Conservation (phyloP, 2,329 filamentous ascomycete genomes). For the Colletotrichum caudatum region DNA sequence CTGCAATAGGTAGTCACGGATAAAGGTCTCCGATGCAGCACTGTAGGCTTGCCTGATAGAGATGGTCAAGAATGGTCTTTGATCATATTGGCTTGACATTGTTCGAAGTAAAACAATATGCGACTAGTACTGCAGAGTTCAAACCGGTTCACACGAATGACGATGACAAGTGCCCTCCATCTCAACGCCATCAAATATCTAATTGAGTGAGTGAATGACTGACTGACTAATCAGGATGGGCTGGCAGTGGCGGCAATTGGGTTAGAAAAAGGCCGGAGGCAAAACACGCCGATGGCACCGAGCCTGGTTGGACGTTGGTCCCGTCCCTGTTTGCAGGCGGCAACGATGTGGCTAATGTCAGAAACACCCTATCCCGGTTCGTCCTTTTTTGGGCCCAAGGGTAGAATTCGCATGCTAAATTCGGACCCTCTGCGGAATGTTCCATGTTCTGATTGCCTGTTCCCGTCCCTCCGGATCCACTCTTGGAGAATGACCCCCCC, state of each 20-base stretch:
- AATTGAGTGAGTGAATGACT: not conserved
- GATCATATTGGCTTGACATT: not conserved
- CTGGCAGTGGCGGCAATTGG: conserved; percentile 19
- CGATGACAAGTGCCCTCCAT: not conserved
- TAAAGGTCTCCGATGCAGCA: not conserved
- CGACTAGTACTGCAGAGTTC: too few relatives aligned
- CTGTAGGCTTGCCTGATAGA: not conserved
- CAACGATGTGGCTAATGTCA: conserved; percentile 36
- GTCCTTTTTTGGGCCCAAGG: not conserved
- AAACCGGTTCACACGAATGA: not conserved
- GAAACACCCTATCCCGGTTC: conserved; percentile 21
- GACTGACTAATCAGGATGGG: not conserved
- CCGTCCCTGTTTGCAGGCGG: conserved; percentile 15
- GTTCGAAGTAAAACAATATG: not conserved
- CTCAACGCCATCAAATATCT: not conserved
- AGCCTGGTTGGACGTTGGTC: conserved; percentile 2
- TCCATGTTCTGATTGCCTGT: conserved; percentile 35
- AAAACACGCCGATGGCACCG: conserved; percentile 29
- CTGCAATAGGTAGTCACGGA: too few relatives aligned
- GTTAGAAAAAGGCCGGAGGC: conserved; percentile 18
- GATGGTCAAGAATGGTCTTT: not conserved
- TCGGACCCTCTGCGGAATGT: conserved; percentile 34
- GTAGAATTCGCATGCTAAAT: conserved; percentile 31
- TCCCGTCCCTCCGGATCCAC: conserved; percentile 29
- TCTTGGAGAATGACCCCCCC: conserved; percentile 25